Evolutionary conservation across 768 basidiomycete species (phyloP).

Genomic region (Chiua virens): DNA sequence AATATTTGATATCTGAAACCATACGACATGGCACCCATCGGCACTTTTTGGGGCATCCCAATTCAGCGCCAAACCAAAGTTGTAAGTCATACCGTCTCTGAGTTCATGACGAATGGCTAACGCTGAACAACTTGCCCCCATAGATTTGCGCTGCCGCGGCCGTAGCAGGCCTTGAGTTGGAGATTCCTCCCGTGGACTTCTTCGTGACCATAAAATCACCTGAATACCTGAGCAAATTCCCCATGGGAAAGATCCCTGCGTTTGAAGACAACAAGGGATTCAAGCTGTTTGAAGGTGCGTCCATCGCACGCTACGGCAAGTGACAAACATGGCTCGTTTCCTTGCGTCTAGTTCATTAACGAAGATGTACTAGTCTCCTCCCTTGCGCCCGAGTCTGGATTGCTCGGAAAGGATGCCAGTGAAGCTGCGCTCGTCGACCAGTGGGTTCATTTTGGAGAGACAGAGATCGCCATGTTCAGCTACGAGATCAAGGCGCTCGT

Average conservation of each 20-base stretch:
- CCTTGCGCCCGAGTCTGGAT: constrained; percentile 24
- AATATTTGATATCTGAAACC: not conserved
- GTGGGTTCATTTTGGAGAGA: constrained; percentile 31
- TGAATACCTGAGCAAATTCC: constrained; percentile 31
- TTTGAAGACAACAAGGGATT: constrained; percentile 27
- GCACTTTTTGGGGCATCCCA: constrained; percentile 25
- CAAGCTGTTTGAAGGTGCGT: constrained; percentile 26
- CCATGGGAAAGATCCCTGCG: constrained; percentile 27
- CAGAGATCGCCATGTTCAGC: constrained; percentile 24
- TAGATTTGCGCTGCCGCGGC: constrained; percentile 28
- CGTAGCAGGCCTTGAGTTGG: constrained; percentile 26
- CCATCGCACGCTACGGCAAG: constrained; percentile 31
- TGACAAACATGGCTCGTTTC: not conserved
- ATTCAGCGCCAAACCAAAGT: constrained; percentile 29
- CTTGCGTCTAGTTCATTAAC: not conserved
- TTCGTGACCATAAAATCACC: constrained; percentile 24
- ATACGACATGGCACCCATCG: constrained; percentile 24
- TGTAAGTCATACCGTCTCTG: constrained; percentile 14
- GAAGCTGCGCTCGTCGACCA: constrained; percentile 32
- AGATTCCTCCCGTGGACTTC: constrained; percentile 22
- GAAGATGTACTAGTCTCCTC: constrained; percentile 18
- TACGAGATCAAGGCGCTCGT: constrained; percentile 19
- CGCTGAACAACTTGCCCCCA: not conserved
- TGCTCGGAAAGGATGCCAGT: constrained; percentile 21
- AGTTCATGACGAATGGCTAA: not conserved